Base-by-base conservation (phyloP, 495 filamentous ascomycete species). In the Glutinoglossum americanum region DNA sequence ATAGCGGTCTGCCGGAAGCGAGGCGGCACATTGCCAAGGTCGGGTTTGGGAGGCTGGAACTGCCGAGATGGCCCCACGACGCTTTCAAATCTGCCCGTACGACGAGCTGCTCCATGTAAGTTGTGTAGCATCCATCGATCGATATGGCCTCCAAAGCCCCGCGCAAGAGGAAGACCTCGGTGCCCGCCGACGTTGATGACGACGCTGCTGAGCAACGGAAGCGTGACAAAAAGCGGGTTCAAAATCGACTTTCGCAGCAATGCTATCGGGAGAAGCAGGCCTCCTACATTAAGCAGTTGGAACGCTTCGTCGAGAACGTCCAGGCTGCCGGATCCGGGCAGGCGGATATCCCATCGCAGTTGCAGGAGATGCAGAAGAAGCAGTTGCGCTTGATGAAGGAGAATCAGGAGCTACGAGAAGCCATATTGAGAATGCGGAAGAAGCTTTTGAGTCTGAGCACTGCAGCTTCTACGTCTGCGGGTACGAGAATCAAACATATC, bases 261-360 rank as follows among this genome's bases (percentile, higher is more conserved):
- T 47, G 56, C 44, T 49, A 58, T 33, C 44, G 56, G 19, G 56
- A 58, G 44, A 58, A 58, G 32, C 56, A 58, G 44, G 56, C 44
- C 5, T 35, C 56, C 1, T 58, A 58, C 27, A 58, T 58, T 23
- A 37, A 44, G 30, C 44, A 45, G 11, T 23, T 58, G 23, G 56
- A 58, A 21, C 44, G 48, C 17, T 48, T 58, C 41, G 56, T 58
- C 41, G 44, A 58, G 30, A 49, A 26, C 19, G 44, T 58, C 25
- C 56, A 45, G 15, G 0, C 56, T 0, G 56, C 41, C 41, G 49
- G 23, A 30, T n/a, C 49, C 1, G 49, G 49, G 49, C 15, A 11
- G 23, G 28, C 49, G 49, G 49, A 41, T 45, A 32, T 25, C 17
- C 30, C 28, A 23, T 57, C 25, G 26, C 37, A 57, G 27, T 13